phyloP scores from a whole-genome alignment of 1,284 basidiomycete species.

The Amylostereum areolatum region DNA sequence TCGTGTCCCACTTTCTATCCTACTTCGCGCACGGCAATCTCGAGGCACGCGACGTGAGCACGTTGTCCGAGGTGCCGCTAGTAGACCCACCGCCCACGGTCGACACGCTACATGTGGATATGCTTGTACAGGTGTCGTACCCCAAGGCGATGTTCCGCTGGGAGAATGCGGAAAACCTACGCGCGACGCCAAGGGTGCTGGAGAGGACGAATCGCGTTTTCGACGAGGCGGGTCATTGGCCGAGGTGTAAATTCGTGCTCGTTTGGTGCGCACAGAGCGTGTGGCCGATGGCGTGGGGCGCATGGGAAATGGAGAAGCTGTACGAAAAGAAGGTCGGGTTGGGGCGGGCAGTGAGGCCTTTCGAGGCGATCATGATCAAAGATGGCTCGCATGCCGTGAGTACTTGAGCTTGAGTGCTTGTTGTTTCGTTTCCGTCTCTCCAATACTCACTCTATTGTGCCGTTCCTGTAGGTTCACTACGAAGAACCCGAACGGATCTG shows the following conservation, averaged over 20 bases:
- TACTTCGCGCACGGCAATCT: not conserved
- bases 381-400: too few relatives aligned
- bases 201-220: not conserved
- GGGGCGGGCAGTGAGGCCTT: not conserved
- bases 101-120: not conserved
- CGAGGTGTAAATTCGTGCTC: not conserved
- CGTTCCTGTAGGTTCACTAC: too few relatives aligned
- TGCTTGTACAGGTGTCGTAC: not conserved
- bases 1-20: too few relatives aligned
- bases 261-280: not conserved
- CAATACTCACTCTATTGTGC: too few relatives aligned
- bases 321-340: not conserved
- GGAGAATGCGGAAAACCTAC: not conserved
- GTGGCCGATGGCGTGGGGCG: not conserved
- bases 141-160: not conserved
- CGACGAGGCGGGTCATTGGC: not conserved
- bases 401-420: too few relatives aligned
- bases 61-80: not conserved
- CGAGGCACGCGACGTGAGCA: not conserved
- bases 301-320: slow-evolving; percentile 2
- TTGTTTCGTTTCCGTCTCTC: too few relatives aligned
- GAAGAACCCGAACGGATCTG: too few relatives aligned
- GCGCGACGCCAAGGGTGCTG: not conserved
- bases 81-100: not conserved
- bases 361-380: not conserved